Base-by-base conservation (phyloP, 1,284 basidiomycete species). In the Moniliella sp. region DNA sequence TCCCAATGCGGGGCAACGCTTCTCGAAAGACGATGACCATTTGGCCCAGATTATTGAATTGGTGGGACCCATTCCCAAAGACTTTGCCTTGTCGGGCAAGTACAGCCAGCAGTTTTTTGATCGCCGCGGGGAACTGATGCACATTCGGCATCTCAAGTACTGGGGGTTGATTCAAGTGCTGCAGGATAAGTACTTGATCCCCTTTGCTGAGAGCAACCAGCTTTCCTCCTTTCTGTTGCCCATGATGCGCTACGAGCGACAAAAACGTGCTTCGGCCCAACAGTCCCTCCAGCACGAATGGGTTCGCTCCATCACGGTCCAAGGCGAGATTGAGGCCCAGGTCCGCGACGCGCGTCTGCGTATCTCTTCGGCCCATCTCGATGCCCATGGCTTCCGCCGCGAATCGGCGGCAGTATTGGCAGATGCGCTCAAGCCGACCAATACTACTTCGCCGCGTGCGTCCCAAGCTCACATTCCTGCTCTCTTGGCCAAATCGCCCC, bases 11-110 rank as follows among this genome's bases (percentile, higher is more conserved):
- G 75, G 78, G 40, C 63, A 66, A 28, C 67, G 69, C 39, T 86
- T 82, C 61, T 76, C 73, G 65, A 91, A 93, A 63, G 88, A 97
- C 62, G 88, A 97, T 62, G 88, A 97, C 58, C 88, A 97, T 57
- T 81, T 94, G 38, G 88, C 91, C 3, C 88, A n/a, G n/a, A n/a
- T n/a, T n/a, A n/a, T n/a, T n/a, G n/a, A n/a, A n/a, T n/a, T n/a
- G n/a, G n/a, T n/a, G 97, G 65, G 81, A 94, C 50, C 91, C 52
- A 68, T 70, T 59, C 81, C 86, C 8, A 76, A 76, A 53, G 68
- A 67, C 32, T 65, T 97, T 28, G 82, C 83, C 2, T 73, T 91
- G 47, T 72, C 74, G 3, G 88, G 88, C 28, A 94, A 91, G 61
- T 94, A 93, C 65, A 78, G 75, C 43, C 72, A 74, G 33, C 84